These are phyloP conservation scores for Pochonia chlamydosporia DNA, from an alignment of 2,329 filamentous ascomycete species.

Conservation along the genomic window DNA sequence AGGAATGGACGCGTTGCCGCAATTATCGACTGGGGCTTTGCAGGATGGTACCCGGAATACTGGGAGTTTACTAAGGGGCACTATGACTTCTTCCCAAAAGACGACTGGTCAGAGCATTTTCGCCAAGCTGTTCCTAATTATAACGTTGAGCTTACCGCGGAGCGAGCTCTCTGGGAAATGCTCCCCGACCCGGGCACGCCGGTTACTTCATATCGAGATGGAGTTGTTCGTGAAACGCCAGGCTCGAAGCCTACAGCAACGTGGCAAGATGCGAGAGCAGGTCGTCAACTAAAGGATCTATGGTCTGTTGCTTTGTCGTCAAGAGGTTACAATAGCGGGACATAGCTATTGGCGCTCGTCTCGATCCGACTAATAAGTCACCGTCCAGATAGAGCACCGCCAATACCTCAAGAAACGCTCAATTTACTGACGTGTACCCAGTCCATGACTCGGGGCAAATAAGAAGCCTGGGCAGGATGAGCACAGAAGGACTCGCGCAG, in stretches of 20 bases:
- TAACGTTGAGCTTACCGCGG: conserved; percentile 18
- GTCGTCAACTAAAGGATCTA: conserved; percentile 12
- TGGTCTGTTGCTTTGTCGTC: conserved; percentile 14
- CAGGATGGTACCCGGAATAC: conserved; percentile 30
- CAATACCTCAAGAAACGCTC: no score
- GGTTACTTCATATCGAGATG: conserved; percentile 8
- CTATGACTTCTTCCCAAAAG: conserved; percentile 12
- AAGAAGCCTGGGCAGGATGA: no score
- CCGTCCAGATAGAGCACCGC: no score
- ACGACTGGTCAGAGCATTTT: conserved; percentile 17
- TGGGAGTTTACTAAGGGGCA: conserved; percentile 23
- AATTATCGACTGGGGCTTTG: conserved; percentile 25
- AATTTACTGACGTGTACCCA: no score
- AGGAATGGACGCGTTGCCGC: conserved; percentile 17
- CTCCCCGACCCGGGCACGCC: conserved; percentile 16
- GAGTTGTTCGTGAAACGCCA: conserved; percentile 1
- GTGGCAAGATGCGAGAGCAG: conserved; percentile 17
- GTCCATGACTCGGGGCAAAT: no score
- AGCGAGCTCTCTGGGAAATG: conserved; percentile 15
- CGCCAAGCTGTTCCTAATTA: conserved; percentile 16
- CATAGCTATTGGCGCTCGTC: conserved; percentile 3
- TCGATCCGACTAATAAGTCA: neutral
- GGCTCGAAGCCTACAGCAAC: conserved; percentile 16
- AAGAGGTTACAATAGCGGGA: conserved; percentile 2
- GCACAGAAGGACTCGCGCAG: no score